Conservation (phyloP, 179 eudicot species). For the Actinidia arguta region DNA sequence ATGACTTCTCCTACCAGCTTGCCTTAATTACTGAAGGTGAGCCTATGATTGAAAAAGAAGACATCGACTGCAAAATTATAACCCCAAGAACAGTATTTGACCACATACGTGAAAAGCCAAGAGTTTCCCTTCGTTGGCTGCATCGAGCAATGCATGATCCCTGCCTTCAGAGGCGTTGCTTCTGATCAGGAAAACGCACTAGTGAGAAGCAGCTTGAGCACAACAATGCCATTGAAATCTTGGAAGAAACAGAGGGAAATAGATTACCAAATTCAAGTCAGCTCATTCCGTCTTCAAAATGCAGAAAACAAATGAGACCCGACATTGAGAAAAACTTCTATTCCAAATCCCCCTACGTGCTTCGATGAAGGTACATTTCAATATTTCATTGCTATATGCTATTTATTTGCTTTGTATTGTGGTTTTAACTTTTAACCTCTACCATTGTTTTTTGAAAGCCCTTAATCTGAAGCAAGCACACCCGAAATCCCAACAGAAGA, state of each 20-base stretch:
- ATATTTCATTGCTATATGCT: not conserved
- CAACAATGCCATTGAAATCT: conserved; percentile 28
- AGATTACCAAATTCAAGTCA: conserved; percentile 20
- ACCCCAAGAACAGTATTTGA: conserved; percentile 60
- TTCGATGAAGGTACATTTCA: conserved; percentile 33
- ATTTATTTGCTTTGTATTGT: not conserved
- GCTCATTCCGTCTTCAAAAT: conserved; percentile 29
- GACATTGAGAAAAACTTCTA: conserved; percentile 28
- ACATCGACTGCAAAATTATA: conserved; percentile 52
- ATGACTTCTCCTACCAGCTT: conserved; percentile 8
- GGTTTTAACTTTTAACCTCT: not conserved
- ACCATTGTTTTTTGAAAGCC: conserved; percentile 32
- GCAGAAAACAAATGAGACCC: conserved; percentile 26
- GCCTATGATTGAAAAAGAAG: conserved; percentile 39
- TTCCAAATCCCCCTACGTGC: conserved; percentile 19
- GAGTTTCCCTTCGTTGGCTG: conserved; percentile 59
- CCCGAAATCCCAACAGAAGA: conserved; percentile 39
- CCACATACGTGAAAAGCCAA: conserved; percentile 78
- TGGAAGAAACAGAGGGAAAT: conserved; percentile 32
- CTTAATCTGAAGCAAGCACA: conserved; percentile 32
- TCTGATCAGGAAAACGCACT: conserved; percentile 45
- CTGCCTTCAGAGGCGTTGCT: conserved; percentile 54
- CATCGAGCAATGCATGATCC: conserved; percentile 41
- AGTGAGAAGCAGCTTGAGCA: conserved; percentile 48
- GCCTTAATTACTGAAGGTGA: conserved; percentile 37